Evolutionary conservation across 805 yeast genomes (phyloP).

Genomic region (Torulaspora indica): DNA sequence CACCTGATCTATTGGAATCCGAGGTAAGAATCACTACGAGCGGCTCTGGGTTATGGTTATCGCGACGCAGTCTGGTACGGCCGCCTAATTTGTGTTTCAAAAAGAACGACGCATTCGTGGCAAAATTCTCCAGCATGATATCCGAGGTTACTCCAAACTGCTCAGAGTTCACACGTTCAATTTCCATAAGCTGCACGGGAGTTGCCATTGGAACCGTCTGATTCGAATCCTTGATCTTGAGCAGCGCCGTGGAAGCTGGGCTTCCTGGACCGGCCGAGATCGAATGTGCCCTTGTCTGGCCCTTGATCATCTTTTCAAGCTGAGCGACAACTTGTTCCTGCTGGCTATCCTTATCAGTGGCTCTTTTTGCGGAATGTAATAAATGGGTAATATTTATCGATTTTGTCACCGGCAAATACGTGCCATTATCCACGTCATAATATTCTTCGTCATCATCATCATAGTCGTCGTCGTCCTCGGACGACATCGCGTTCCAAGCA

Average conservation of each 20-base stretch:
- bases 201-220: conserved; percentile 54
- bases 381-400: conserved; percentile 37
- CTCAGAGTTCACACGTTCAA: conserved; percentile 57
- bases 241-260: conserved; percentile 10
- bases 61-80: conserved; percentile 51
- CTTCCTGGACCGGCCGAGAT: conserved; percentile 8
- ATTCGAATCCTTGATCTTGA: conserved; percentile 21
- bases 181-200: conserved; percentile 73
- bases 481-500: conserved; percentile 47
- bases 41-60: conserved; percentile 79
- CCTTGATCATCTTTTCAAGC: conserved; percentile 26
- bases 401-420: conserved; percentile 34
- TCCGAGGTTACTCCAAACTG: conserved; percentile 47
- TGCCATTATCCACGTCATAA: conserved; percentile 21
- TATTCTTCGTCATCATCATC: conserved; percentile 17
- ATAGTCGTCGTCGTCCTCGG: conserved; percentile 12
- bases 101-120: conserved; percentile 57
- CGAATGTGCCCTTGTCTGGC: conserved; percentile 20
- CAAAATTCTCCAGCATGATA: conserved; percentile 59
- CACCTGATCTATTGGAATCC: conserved; percentile 63
- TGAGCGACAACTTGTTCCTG: conserved; percentile 15
- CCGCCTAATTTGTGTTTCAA: conserved; percentile 67
- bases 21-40: conserved; percentile 66
- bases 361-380: conserved; percentile 26
- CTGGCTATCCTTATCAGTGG: conserved; percentile 6